Evolutionary conservation across 75 land plant species (phyloP).

Genomic region (Pinus albicaulis): DNA sequence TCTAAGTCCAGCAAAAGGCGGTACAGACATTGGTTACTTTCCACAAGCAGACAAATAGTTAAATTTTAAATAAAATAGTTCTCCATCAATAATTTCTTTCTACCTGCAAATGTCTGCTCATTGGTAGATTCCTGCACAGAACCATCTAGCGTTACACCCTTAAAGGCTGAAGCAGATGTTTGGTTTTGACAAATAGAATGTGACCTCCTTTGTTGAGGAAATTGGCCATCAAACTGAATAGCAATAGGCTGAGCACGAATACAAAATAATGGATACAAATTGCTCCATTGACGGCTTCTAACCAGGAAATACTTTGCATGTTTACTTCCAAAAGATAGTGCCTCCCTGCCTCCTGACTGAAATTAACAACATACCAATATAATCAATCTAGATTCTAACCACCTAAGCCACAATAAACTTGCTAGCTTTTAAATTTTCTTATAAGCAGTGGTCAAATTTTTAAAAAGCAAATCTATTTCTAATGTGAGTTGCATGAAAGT

Average conservation of each 20-base stretch:
- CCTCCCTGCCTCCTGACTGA: slow-evolving; percentile 8
- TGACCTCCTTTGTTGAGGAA: background rate
- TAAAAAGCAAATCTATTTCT: background rate
- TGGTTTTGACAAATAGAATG: background rate
- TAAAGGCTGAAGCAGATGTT: background rate
- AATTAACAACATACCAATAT: background rate
- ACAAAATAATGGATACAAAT: background rate
- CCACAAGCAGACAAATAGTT: background rate
- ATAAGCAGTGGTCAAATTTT: background rate
- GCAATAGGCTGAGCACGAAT: background rate
- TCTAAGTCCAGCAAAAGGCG: background rate
- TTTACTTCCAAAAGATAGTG: background rate
- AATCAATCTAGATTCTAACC: too few relatives aligned
- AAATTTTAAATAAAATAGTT: background rate
- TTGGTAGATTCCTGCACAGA: background rate
- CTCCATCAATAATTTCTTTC: background rate
- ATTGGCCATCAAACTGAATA: background rate
- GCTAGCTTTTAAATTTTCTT: background rate
- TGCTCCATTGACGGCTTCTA: background rate
- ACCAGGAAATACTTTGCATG: slow-evolving; percentile 1
- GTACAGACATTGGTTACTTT: background rate
- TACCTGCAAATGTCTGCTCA: background rate
- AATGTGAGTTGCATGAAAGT: too few relatives aligned
- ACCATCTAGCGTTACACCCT: background rate
- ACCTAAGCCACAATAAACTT: background rate